Conservation (phyloP, 2,329 filamentous ascomycete genomes). For the Rutstroemia sp. region DNA sequence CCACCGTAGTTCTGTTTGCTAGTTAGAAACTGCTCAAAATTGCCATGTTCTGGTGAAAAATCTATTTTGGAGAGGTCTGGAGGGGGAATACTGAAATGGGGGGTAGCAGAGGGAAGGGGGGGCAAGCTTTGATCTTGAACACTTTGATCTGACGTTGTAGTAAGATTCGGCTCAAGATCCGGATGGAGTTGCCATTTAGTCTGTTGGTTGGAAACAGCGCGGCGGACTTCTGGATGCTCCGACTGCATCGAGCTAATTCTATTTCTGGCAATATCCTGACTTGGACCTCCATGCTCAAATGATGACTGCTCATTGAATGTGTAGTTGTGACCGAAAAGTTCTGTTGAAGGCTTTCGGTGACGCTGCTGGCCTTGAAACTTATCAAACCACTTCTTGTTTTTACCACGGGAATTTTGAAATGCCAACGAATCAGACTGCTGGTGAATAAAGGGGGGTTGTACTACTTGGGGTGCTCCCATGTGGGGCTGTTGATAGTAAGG, state of each 20-base stretch:
- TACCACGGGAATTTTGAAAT: constrained; percentile 8
- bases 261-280: constrained; percentile 15
- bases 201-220: constrained; percentile 14
- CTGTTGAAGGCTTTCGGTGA: constrained; percentile 20
- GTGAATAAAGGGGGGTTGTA: constrained; percentile 39
- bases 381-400: constrained; percentile 19
- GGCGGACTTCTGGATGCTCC: constrained; percentile 16
- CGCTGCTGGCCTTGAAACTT: constrained; percentile 22
- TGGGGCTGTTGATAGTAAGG: constrained; percentile 30
- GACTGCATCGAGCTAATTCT: constrained; percentile 15
- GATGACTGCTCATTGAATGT: constrained; percentile 17
- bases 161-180: constrained; percentile 4
- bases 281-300: constrained; percentile 16
- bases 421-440: constrained; percentile 15
- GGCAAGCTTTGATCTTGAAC: constrained; percentile 11
- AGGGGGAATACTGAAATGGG: constrained; percentile 16
- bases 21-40: constrained; percentile 53
- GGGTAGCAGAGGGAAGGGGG: constrained; percentile 24
- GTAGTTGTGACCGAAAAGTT: constrained; percentile 22
- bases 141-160: constrained; percentile 2
- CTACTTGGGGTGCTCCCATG: constrained; percentile 37
- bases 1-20: constrained; percentile 51
- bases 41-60: constrained; percentile 60
- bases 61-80: constrained; percentile 36
- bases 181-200: background rate